phyloP scores from a whole-genome alignment of 805 yeast species.

The Candida sonorensis region DNA sequence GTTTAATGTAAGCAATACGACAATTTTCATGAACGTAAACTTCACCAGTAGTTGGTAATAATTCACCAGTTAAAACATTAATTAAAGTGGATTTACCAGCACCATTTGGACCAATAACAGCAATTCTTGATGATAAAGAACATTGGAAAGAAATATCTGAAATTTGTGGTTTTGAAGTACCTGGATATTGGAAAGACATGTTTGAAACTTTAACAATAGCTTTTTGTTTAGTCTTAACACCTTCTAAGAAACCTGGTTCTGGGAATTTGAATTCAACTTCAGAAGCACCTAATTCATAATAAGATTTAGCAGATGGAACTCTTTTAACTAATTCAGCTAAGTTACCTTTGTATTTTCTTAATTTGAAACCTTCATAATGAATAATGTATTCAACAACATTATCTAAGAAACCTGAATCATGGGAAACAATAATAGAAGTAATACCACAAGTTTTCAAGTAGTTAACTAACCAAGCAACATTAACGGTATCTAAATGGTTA shows the following conservation, averaged over 20 bases:
- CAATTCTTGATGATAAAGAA: slow-evolving; percentile 98
- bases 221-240: slow-evolving; percentile 99
- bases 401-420: slow-evolving; percentile 99
- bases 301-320: slow-evolving; percentile 98
- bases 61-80: slow-evolving; percentile 98
- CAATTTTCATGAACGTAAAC: slow-evolving; percentile 99
- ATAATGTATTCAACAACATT: slow-evolving; percentile 96
- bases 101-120: slow-evolving; percentile 99
- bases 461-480: slow-evolving; percentile 99
- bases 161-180: slow-evolving; percentile 95
- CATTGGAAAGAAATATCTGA: slow-evolving; percentile 93
- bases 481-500: slow-evolving; percentile 99
- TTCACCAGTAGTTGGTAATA: slow-evolving; percentile 96
- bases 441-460: slow-evolving; percentile 98
- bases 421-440: slow-evolving; percentile 97
- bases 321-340: slow-evolving; percentile 96
- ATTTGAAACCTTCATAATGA: slow-evolving; percentile 99
- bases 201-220: slow-evolving; percentile 97
- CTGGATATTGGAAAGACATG: slow-evolving; percentile 99
- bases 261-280: slow-evolving; percentile 97
- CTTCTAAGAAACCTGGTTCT: slow-evolving; percentile 99
- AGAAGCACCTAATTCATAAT: slow-evolving; percentile 98
- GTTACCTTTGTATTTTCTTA: slow-evolving; percentile 99
- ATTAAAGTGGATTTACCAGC: slow-evolving; percentile 99
- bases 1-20: slow-evolving; percentile 99